Percentiles rank a stretch among this genome's conserved stretches.
phyloP scores from a whole-genome alignment of 192 early-diverging fungal genomes.

The Backusella tuberculispora region DNA sequence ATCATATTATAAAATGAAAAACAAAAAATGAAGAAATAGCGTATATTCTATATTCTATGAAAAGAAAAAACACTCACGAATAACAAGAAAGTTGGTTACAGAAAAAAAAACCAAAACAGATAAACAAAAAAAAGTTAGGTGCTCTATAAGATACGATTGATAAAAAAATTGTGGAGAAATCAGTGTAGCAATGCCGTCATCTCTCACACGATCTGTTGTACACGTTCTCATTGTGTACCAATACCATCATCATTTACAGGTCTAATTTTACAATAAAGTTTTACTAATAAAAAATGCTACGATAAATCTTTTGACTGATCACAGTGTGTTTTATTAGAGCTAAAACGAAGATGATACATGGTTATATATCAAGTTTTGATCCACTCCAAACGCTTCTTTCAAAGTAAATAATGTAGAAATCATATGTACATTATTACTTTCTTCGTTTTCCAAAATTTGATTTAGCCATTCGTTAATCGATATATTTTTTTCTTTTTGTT shows the following conservation, averaged over 20 bases:
- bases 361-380: background rate
- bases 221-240: background rate
- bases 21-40: background rate
- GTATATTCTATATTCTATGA: background rate
- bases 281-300: background rate
- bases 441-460: background rate
- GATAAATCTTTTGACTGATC: background rate
- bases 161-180: background rate
- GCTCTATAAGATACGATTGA: background rate
- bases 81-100: background rate
- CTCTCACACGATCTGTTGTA: background rate
- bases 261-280: background rate
- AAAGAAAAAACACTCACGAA: background rate
- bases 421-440: background rate
- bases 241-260: background rate
- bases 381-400: constrained; percentile 3
- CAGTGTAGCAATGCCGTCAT: background rate
- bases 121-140: background rate
- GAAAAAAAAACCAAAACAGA: background rate
- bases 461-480: background rate
- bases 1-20: background rate
- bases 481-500: background rate
- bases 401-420: constrained; percentile 4
- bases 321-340: background rate
- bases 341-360: constrained; percentile 8